Conservation (phyloP, 2,329 filamentous ascomycete species). For the Eutypa lata region DNA sequence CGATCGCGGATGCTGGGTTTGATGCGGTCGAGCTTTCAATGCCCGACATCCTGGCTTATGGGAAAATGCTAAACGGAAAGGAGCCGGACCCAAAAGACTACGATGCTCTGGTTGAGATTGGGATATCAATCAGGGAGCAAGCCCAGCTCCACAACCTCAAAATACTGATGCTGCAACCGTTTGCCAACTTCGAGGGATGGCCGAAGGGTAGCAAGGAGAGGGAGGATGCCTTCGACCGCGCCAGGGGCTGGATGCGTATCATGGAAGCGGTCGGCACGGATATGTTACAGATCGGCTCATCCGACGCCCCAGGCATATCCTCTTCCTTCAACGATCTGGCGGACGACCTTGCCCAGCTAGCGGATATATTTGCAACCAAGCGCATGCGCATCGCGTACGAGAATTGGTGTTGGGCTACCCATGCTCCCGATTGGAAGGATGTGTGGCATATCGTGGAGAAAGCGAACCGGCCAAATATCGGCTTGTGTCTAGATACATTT, state of each 20-base stretch:
- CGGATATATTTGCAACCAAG: constrained; percentile 56
- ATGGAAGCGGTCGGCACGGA: constrained; percentile 69
- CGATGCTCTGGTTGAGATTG: constrained; percentile 52
- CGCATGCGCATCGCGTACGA: constrained; percentile 68
- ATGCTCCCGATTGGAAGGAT: constrained; percentile 64
- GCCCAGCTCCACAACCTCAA: constrained; percentile 52
- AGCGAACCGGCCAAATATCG: constrained; percentile 64
- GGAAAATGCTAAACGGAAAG: constrained; percentile 42
- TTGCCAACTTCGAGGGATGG: constrained; percentile 77
- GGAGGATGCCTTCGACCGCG: constrained; percentile 60
- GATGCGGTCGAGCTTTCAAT: constrained; percentile 71
- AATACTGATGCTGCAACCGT: constrained; percentile 72
- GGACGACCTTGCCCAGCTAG: constrained; percentile 60
- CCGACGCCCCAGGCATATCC: constrained; percentile 59
- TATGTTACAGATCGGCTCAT: constrained; percentile 65
- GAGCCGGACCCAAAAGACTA: constrained; percentile 58
- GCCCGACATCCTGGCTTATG: constrained; percentile 67
- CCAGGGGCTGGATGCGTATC: constrained; percentile 64
- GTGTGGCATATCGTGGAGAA: constrained; percentile 66
- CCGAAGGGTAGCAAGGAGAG: constrained; percentile 53
- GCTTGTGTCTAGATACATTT: constrained; percentile 76
- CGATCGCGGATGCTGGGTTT: constrained; percentile 64
- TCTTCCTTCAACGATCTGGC: constrained; percentile 50
- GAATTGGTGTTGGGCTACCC: constrained; percentile 79
- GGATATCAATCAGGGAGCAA: constrained; percentile 49